Evolutionary conservation across 257 asterid genomes (phyloP).

Genomic region (Solanum pimpinellifolium): DNA sequence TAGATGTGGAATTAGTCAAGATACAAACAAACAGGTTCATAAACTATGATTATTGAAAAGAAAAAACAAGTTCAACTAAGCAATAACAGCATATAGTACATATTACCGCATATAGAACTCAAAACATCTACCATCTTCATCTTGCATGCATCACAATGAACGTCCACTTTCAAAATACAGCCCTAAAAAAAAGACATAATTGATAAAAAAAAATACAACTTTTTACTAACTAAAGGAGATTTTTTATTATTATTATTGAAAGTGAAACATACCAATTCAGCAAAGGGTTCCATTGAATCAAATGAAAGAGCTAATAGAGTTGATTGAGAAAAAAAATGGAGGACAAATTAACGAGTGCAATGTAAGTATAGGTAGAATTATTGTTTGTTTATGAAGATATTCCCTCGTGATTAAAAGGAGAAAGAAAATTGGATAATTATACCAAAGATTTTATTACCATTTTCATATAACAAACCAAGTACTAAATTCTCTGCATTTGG

Average conservation of each 20-base stretch:
- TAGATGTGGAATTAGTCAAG: not conserved
- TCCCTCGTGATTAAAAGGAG: not conserved
- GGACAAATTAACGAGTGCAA: not conserved
- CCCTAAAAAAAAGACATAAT: conserved; percentile 10
- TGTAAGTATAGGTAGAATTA: not conserved
- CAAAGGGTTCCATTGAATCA: conserved; percentile 16
- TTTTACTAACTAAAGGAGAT: not conserved
- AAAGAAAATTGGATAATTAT: not conserved
- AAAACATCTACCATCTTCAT: conserved; percentile 26
- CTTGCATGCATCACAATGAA: conserved; percentile 43
- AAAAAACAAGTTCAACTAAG: not conserved
- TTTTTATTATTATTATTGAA: not conserved
- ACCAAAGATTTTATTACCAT: not conserved
- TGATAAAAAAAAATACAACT: not conserved
- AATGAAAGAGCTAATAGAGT: not conserved
- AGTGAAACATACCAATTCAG: conserved; percentile 17
- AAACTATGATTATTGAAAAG: not conserved
- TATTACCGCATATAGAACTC: conserved; percentile 39
- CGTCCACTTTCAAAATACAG: conserved; percentile 40
- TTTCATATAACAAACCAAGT: not conserved
- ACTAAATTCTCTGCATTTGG: not conserved
- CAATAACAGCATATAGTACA: not conserved
- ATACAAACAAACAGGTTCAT: not conserved
- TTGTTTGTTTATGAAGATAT: not conserved
- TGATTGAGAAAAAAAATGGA: not conserved